A percentile compares a stretch with the other conserved stretches of the same genome.
Conservation (phyloP, 2,329 filamentous ascomycete species). For the Ceratocystis colombiana region DNA sequence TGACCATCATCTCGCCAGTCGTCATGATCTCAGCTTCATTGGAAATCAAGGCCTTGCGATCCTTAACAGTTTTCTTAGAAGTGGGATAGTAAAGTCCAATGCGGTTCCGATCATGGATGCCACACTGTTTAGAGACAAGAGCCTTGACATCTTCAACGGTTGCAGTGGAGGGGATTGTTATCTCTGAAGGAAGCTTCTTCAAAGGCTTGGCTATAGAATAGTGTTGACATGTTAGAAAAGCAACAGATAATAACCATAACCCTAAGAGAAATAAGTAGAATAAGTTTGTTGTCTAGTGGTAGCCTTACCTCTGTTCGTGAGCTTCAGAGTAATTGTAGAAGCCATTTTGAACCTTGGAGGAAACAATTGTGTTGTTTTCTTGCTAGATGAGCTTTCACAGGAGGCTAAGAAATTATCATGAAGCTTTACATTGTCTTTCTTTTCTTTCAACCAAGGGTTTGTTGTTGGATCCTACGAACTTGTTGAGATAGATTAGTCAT, state of each 20-base stretch:
- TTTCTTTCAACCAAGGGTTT: background rate
- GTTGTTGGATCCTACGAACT: constrained; percentile 20
- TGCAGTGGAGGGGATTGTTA: constrained; percentile 42
- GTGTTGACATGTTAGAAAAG: background rate
- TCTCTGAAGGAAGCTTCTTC: constrained; percentile 43
- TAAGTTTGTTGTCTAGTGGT: too few relatives aligned
- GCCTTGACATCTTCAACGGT: constrained; percentile 53
- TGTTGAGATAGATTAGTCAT: constrained; percentile 25
- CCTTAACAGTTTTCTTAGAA: constrained; percentile 53
- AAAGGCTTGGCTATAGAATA: constrained; percentile 40
- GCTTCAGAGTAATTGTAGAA: constrained; percentile 32
- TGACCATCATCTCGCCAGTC: constrained; percentile 61
- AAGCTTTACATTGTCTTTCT: constrained; percentile 2
- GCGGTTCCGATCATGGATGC: constrained; percentile 49
- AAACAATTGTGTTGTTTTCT: background rate
- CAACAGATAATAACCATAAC: background rate
- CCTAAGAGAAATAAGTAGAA: background rate
- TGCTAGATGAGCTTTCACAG: background rate
- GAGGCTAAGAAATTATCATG: background rate
- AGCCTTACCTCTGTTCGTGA: constrained; percentile 36
- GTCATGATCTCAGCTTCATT: constrained; percentile 42
- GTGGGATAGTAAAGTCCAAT: constrained; percentile 52
- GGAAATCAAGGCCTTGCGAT: constrained; percentile 46
- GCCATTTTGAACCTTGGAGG: constrained; percentile 15
- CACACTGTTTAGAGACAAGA: constrained; percentile 42